Base-by-base conservation (phyloP, 83 land plant species). In the Picea abies region DNA sequence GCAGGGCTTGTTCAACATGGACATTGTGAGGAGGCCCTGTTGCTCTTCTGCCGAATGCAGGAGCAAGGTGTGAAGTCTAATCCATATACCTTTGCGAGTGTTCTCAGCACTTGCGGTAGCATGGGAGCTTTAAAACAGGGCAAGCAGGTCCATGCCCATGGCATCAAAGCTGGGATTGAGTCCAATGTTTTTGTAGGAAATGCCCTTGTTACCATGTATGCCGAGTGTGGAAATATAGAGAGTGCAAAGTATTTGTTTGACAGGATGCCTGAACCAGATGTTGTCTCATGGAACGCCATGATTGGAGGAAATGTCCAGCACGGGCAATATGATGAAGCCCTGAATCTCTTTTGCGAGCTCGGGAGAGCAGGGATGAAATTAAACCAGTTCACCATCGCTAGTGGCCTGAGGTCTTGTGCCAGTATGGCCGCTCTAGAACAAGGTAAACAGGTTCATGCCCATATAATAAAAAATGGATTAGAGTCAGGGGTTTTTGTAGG, bases 231-330 rank as follows among this genome's bases (percentile, higher is more conserved):
- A 60, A 39, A 37, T 56, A 84, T 85, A 58, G 67, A 76, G 6
- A 85, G 84, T 71, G 86, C 84, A 14, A 10, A 49, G 6, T 63
- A 56, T 73, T 37, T 88, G 81, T 89, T 92, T 75, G 26, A 37
- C 5, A 17, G 32, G 32, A 63, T 47, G 20, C 23, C 62, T 10
- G 65, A 56, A 16, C 79, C 63, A 23, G 90, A 92, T 85, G 89
- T 82, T 44, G 87, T 92, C 29, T 60, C 90, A 4, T 90, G 94
- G 90, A 90, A 86, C 80, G 87, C 85, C 1, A 81, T 92, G 85
- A 63, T 83, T 14, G 88, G 80, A 83, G 87, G 78, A 4, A 89
- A 76, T 82, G 84, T 83, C 16, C 80, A 87, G 5, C 80, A 58
- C 44, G 83, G 83, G 3, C 29, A 72, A 12, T 83, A 62, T 29